Evolutionary conservation across 257 asterid genomes (phyloP), one percentile per base, ranked within the genome.

Genomic region (Solanum infundibuliforme): DNA sequence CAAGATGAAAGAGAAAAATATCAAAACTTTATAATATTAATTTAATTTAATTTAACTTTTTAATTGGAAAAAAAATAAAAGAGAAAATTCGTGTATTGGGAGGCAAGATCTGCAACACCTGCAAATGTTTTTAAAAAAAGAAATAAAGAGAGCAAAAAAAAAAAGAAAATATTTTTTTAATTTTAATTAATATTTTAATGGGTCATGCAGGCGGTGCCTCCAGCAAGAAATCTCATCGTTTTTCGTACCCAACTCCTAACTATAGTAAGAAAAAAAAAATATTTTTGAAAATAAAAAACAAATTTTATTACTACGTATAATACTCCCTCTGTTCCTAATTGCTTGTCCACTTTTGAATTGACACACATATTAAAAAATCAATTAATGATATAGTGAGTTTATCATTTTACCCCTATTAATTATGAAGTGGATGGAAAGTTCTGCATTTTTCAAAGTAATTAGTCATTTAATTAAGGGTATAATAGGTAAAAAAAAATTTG

Each of bases 101-200:
- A 86, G 90, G 90, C 91, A 89, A 91, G 88, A 88, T 74, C 92
- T 89, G 89, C 88, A 89, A 83, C 86, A 86, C 88, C 89, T 88
- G 90, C 86, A 38, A 88, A 87, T 68, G 31, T 79, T 85, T 52
- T 29, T 0, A 23, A 10, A 58, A 23, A 58, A 35, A 4, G 4
- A 35, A 84, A 84, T 18, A 29, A 66, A 65, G 25, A 36, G 2
- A 86, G 21, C 55, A 6, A 0, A 1, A 72, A 86, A 31, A 25
- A 20, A 52, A 16, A 6, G 1, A 25, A 31, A 6, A 55, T 4
- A 18, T 10, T 8, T 23, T 84, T 31, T 55, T 2, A 52, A 68
- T 55, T 39, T 75, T 5, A 36, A 25, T 58, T 16, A 77, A 39
- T 39, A 46, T 65, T 74, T 60, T 46, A 69, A 43, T 41, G 86